Percentiles rank a stretch among this genome's conserved stretches.
phyloP scores from a whole-genome alignment of 1,284 basidiomycete genomes.

The Cryptococcus deneoformans region DNA sequence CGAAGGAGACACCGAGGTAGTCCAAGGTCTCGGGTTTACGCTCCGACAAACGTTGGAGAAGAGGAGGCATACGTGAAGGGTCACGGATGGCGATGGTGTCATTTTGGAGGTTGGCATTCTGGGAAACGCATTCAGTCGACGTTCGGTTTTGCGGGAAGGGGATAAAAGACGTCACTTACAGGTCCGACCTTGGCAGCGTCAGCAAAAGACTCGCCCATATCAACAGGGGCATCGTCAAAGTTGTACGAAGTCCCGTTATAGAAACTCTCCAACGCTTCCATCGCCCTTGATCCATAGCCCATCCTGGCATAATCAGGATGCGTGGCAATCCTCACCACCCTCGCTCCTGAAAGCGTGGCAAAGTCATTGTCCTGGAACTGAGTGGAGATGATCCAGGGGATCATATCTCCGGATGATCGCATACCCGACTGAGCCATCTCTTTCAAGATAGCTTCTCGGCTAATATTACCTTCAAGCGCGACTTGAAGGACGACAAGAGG shows the following conservation, averaged over 20 bases:
- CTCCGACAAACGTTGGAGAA: slow-evolving; percentile 88
- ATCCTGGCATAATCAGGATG: slow-evolving; percentile 96
- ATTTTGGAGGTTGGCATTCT: slow-evolving; percentile 58
- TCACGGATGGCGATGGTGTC: slow-evolving; percentile 75
- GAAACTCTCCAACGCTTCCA: slow-evolving; percentile 83
- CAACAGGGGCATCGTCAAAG: slow-evolving; percentile 66
- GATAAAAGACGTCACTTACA: slow-evolving; percentile 47
- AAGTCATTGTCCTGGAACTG: slow-evolving; percentile 98
- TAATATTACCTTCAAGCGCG: slow-evolving; percentile 92
- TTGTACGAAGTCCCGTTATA: slow-evolving; percentile 91
- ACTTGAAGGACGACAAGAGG: slow-evolving; percentile 95
- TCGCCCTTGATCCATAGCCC: slow-evolving; percentile 94
- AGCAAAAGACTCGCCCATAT: slow-evolving; percentile 58
- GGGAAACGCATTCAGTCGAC: background rate
- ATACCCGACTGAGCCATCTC: slow-evolving; percentile 60
- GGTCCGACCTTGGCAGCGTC: slow-evolving; percentile 61
- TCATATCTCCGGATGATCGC: slow-evolving; percentile 81
- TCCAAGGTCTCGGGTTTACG: slow-evolving; percentile 87
- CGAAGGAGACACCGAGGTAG: slow-evolving; percentile 96
- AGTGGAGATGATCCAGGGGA: slow-evolving; percentile 94
- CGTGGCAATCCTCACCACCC: slow-evolving; percentile 93
- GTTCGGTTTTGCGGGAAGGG: background rate
- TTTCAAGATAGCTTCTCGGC: slow-evolving; percentile 80
- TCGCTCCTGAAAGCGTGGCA: slow-evolving; percentile 83
- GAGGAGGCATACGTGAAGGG: slow-evolving; percentile 79